These are phyloP conservation scores for Cercospora sesami DNA, from an alignment of 2,329 filamentous ascomycete species.

Conservation along the genomic window DNA sequence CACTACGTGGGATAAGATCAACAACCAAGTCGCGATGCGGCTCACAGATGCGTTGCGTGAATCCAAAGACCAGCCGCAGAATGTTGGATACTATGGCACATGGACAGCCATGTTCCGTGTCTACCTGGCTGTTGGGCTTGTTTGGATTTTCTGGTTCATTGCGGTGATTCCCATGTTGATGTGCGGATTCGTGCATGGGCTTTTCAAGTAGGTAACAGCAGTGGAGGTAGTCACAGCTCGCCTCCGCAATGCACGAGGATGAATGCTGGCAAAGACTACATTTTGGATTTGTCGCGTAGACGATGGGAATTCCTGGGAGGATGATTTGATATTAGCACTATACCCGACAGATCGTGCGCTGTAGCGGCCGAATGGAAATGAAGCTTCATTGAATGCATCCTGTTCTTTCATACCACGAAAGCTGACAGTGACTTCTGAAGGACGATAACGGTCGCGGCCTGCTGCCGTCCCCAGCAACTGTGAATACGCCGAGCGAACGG, in stretches of 20 bases:
- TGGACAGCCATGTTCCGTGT: conserved; percentile 33
- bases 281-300: background rate
- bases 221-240: background rate
- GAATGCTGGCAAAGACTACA: background rate
- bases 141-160: conserved; percentile 42
- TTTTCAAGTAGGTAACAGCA: conserved; percentile 29
- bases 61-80: background rate
- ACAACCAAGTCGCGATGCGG: conserved; percentile 67
- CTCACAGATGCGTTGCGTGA: conserved; percentile 52
- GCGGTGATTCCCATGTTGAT: conserved; percentile 39
- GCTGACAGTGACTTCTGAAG: no score
- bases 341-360: conserved; percentile 5
- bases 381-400: background rate
- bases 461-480: background rate
- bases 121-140: conserved; percentile 37
- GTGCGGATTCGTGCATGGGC: conserved; percentile 36
- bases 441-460: background rate
- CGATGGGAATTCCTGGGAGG: background rate
- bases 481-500: background rate
- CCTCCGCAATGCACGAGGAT: background rate
- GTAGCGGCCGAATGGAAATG: background rate
- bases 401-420: background rate
- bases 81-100: conserved; percentile 33
- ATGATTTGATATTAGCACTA: background rate
- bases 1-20: conserved; percentile 71